Evolutionary conservation across 345 rosid species (phyloP), one percentile per base, ranked within the genome.

Genomic region (Eucalyptus sideroxylon): DNA sequence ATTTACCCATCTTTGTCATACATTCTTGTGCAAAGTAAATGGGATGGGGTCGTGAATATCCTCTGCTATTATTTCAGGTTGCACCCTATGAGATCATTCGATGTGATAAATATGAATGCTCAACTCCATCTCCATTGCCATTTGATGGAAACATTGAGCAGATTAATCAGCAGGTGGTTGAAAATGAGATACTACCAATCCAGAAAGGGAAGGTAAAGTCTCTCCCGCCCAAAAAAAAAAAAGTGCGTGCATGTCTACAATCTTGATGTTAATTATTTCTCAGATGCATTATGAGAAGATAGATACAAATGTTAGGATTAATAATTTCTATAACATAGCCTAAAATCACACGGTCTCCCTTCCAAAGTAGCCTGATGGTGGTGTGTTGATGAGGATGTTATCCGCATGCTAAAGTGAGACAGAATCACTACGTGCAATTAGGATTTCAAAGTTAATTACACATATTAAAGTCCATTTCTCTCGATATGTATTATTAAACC

Each of bases 81-180:
- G 94, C 94, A 72, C 99, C 99, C 65, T 89, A 88, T 92, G 98
- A 97, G 89, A 95, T 98, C 91, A 92, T 92, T 90, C 94, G 91
- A 45, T 91, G 94, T 89, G 96, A 96, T 87, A 96, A 93, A 92
- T 91, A 93, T 90, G 98, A 96, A 90, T 93, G 86, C 87, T 91
- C 94, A 86, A 89, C 91, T 86, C 86, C 92, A 77, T 86, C 93
- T 87, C 72, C 93, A 50, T 87, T 37, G 88, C 91, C 87, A 50
- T 37, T 90, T 42, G 97, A 93, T 91, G 95, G 90, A 88, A 92
- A 56, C 91, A 86, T 72, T 13, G 96, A 93, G 88, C 96, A 93
- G 89, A 89, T 88, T 87, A 93, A 89, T 88, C 94, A 91, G 92
- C 95, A 94, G 90, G 89, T 87, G 88, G 72, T 86, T 53, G 94